These are phyloP conservation scores for Cladosporium phlei DNA, from an alignment of 2,329 filamentous ascomycete species.

Conservation along the genomic window DNA sequence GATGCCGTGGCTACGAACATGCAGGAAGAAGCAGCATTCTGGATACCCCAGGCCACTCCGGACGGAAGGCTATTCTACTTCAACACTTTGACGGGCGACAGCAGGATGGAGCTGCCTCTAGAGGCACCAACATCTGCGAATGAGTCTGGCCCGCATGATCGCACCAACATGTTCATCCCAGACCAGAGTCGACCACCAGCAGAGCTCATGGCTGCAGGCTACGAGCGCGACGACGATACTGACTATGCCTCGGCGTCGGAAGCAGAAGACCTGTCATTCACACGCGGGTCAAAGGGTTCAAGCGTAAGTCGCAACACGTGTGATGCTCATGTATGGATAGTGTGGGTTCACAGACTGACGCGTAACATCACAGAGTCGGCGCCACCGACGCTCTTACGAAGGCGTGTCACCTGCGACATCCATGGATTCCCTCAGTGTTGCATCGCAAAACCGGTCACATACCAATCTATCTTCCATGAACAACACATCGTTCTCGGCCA, in stretches of 20 bases:
- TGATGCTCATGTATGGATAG: constrained; percentile 17
- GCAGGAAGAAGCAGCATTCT: constrained; percentile 88
- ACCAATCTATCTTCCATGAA: constrained; percentile 48
- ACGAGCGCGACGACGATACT: constrained; percentile 79
- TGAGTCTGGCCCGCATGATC: constrained; percentile 82
- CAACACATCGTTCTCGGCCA: constrained; percentile 43
- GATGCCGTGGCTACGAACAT: constrained; percentile 61
- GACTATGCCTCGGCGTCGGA: constrained; percentile 85
- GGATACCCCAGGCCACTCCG: constrained; percentile 94
- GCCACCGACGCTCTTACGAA: constrained; percentile 64
- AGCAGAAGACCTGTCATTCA: constrained; percentile 69
- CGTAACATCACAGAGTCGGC: constrained; percentile 41
- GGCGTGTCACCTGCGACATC: constrained; percentile 81
- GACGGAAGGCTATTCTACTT: constrained; percentile 95
- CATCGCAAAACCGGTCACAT: constrained; percentile 57
- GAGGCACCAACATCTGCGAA: constrained; percentile 77
- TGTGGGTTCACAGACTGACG: constrained; percentile 24
- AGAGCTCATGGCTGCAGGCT: constrained; percentile 83
- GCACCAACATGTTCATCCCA: constrained; percentile 81
- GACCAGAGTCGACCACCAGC: constrained; percentile 85
- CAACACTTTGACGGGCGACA: constrained; percentile 94
- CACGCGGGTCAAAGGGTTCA: constrained; percentile 64
- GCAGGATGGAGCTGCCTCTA: constrained; percentile 87
- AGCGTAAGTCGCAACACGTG: constrained; percentile 50
- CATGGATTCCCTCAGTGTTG: constrained; percentile 79